Percentiles rank a stretch among this genome's conserved stretches.
Conservation (phyloP, 2,329 filamentous ascomycete genomes). For the Pseudomassariella vexata region DNA sequence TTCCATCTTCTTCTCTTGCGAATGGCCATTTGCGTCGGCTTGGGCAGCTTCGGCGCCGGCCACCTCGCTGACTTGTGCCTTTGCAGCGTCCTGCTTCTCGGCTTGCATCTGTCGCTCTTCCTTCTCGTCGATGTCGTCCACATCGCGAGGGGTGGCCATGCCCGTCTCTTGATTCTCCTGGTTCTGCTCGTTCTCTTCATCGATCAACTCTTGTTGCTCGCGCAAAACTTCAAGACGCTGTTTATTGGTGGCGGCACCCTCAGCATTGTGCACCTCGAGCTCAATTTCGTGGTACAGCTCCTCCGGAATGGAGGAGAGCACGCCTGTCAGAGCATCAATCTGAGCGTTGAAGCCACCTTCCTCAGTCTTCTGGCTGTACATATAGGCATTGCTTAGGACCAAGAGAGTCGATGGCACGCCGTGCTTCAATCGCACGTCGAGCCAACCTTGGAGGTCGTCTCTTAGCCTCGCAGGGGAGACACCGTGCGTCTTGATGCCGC, state of each 20-base stretch:
- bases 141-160: conserved; percentile 72
- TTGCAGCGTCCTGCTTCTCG: conserved; percentile 39
- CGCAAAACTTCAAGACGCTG: conserved; percentile 96
- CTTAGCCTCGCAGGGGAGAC: conserved; percentile 83
- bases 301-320: conserved; percentile 91
- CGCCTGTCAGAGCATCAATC: conserved; percentile 87
- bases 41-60: conserved; percentile 46
- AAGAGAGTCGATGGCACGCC: conserved; percentile 94
- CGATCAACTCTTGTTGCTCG: conserved; percentile 96
- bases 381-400: conserved; percentile 94
- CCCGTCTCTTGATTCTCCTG: conserved; percentile 72
- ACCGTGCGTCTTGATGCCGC: conserved; percentile 87
- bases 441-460: conserved; percentile 87
- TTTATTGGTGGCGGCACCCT: conserved; percentile 97
- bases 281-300: conserved; percentile 99
- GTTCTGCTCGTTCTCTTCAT: conserved; percentile 93
- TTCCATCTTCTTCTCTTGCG: conserved; percentile 19
- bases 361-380: conserved; percentile 72
- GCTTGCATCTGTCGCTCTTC: conserved; percentile 56
- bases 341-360: conserved; percentile 85
- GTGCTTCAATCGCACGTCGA: conserved; percentile 87
- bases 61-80: conserved; percentile 47
- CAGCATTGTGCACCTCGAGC: conserved; percentile 92
- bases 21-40: conserved; percentile 31
- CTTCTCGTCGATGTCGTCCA: conserved; percentile 91